Percentiles rank a stretch among this genome's conserved stretches.
Evolutionary conservation across 2,329 filamentous ascomycete species (phyloP).

Genomic region (Lecanosticta acicola): DNA sequence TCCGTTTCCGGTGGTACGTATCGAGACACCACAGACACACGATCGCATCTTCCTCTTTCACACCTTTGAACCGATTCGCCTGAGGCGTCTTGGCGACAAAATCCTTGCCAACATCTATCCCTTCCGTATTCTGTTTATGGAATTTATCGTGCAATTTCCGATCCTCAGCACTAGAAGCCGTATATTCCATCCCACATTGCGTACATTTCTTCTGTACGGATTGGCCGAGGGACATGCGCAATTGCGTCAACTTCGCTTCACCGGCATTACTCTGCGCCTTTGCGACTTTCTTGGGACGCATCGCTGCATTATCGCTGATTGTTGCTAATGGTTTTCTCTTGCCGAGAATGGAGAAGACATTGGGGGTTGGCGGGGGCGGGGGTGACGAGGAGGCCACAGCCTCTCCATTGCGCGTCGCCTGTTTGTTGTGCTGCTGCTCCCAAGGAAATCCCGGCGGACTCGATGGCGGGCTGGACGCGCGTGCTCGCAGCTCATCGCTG

Average conservation of each 20-base stretch:
- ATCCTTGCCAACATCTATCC: slow-evolving; percentile 55
- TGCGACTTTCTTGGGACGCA: slow-evolving; percentile 21
- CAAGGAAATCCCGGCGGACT: slow-evolving; percentile 45
- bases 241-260: slow-evolving; percentile 43
- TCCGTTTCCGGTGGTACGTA: slow-evolving; percentile 48
- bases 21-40: slow-evolving; percentile 55
- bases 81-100: slow-evolving; percentile 42
- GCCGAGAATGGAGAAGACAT: slow-evolving; percentile 30
- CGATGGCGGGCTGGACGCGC: slow-evolving; percentile 46
- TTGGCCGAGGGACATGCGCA: slow-evolving; percentile 56
- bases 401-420: slow-evolving; percentile 25
- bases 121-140: slow-evolving; percentile 56
- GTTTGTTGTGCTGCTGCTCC: slow-evolving; percentile 17
- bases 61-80: slow-evolving; percentile 13
- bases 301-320: slow-evolving; percentile 33
- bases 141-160: slow-evolving; percentile 58
- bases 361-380: slow-evolving; percentile 16
- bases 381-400: slow-evolving; percentile 1
- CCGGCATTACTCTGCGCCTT: slow-evolving; percentile 28
- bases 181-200: slow-evolving; percentile 61
- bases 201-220: slow-evolving; percentile 53
- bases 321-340: slow-evolving; percentile 26
- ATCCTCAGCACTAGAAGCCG: slow-evolving; percentile 57
- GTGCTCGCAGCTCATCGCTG: slow-evolving; percentile 20
- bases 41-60: slow-evolving; percentile 43